Evolutionary conservation across 768 basidiomycete species (phyloP).

Genomic region (Auriscalpium orientale): DNA sequence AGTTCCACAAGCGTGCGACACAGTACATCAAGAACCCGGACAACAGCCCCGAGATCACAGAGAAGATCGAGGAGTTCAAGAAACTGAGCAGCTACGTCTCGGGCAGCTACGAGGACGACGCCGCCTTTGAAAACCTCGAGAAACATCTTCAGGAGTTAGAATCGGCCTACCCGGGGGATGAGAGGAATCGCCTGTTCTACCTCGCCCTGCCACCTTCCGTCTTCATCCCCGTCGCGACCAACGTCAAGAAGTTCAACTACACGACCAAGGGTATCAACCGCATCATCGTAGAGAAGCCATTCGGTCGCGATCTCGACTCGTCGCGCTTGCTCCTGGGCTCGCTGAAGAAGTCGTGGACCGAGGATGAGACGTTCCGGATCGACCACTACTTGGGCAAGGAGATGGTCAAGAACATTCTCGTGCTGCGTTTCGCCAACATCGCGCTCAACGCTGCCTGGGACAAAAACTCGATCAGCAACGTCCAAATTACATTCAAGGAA

Average conservation of each 20-base stretch:
- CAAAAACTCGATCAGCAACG: conserved; percentile 91
- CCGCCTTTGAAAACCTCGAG: conserved; percentile 71
- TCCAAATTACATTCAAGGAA: conserved; percentile 99
- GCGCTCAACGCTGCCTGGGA: conserved; percentile 88
- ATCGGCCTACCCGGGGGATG: conserved; percentile 50
- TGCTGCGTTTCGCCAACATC: conserved; percentile 91
- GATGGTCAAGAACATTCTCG: conserved; percentile 99
- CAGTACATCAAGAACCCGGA: conserved; percentile 79
- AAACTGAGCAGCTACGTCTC: conserved; percentile 70
- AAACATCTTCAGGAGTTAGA: conserved; percentile 76
- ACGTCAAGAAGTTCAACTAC: conserved; percentile 80
- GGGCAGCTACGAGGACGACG: conserved; percentile 82
- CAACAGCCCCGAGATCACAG: conserved; percentile 47
- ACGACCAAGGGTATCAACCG: conserved; percentile 68
- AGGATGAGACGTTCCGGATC: conserved; percentile 98
- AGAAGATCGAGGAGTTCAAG: conserved; percentile 80
- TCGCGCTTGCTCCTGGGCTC: conserved; percentile 69
- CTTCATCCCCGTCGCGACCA: conserved; percentile 82
- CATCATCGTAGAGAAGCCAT: conserved; percentile 97
- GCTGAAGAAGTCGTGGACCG: conserved; percentile 84
- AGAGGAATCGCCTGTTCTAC: conserved; percentile 86
- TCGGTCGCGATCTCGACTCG: conserved; percentile 89
- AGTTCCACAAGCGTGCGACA: conserved; percentile 79
- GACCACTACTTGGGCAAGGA: conserved; percentile 99
- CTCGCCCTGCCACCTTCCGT: conserved; percentile 97